Conservation (phyloP, 2,329 filamentous ascomycete genomes). For the Epichloe typhina region DNA sequence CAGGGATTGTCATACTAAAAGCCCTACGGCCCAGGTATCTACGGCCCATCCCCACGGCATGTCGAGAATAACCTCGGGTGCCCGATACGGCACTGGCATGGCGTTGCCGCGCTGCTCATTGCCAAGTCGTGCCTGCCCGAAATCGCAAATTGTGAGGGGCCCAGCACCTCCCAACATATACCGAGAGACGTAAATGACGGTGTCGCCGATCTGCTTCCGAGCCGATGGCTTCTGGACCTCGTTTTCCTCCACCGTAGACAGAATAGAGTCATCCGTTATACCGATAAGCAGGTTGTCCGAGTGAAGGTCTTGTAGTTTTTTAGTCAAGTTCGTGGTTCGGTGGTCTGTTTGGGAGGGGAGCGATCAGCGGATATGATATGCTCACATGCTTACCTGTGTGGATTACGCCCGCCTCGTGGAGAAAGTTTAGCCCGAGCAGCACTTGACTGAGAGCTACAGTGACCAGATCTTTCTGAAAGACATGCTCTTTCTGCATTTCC, state of each 20-base stretch:
- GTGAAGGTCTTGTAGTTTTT: constrained; percentile 18
- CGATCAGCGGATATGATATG: too few species aligned
- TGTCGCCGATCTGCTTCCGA: constrained; percentile 15
- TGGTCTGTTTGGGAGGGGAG: too few species aligned
- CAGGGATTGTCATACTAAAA: constrained; percentile 15
- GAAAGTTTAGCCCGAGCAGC: constrained; percentile 3
- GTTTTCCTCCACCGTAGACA: constrained; percentile 17
- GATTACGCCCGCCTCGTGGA: too few species aligned
- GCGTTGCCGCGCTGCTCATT: constrained; percentile 10
- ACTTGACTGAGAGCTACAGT: constrained; percentile 12
- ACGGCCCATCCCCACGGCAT: constrained; percentile 21
- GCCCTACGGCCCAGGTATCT: constrained; percentile 23
- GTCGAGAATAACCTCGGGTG: constrained; percentile 24
- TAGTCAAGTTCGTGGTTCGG: neutral
- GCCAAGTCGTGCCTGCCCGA: constrained; percentile 24
- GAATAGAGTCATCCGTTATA: constrained; percentile 17
- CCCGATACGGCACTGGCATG: constrained; percentile 19
- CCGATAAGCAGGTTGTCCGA: constrained; percentile 24
- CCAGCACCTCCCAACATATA: constrained; percentile 20
- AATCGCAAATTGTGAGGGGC: constrained; percentile 19
- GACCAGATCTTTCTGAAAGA: constrained; percentile 17
- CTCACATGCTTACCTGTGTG: too few species aligned
- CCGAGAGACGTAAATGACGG: constrained; percentile 19
- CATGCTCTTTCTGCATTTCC: constrained; percentile 12
- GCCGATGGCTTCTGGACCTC: constrained; percentile 18